Evolutionary conservation across 257 asterid genomes (phyloP), one percentile per base, ranked within the genome.

Genomic region (Pogostemon cablin): DNA sequence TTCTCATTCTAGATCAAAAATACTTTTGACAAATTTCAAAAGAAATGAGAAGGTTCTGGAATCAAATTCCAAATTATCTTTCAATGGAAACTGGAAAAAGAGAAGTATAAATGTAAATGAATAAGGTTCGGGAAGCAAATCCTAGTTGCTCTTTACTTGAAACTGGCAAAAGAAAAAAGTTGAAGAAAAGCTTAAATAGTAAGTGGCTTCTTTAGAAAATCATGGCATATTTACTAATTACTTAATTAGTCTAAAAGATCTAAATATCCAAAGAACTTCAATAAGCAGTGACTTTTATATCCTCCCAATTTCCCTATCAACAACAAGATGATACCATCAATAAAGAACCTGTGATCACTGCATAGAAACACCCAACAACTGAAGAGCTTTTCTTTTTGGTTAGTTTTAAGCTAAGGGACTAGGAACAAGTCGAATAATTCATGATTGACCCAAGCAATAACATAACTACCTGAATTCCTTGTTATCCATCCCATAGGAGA

Each of bases 391-490:
- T 6, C 52, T 11, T 1, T 56, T 56, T 32, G 3, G 57, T 32
- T 9, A 56, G 53, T 72, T 68, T 44, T 34, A 44, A 52, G 9
- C 20, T 20, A 70, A 68, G 57, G 69, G 32, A 25, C 60, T 52
- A 47, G 20, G 5, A 65, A 63, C 20, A 41, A 54, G 15, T 62
- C 17, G 38, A 67, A 71, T 67, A 81, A 70, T 46, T 15, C 10
- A 17, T 6, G 58, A 53, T 57, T 15, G 73, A 71, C 57, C 32
- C 43, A 53, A 52, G 72, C 11, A 66, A 17, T 5, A 65, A 15
- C 46, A 57, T 5, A 72, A 25, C 67, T 86, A 91, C 98, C 98
- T 87, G 84, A 81, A 84, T 43, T 88, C 96, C 82, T 85, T 88
- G 81, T 72, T 83, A 60, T 84, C 86, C 20, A 78, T 86, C 72